Conservation (phyloP, 1,284 basidiomycete species). For the Boletus mariae region DNA sequence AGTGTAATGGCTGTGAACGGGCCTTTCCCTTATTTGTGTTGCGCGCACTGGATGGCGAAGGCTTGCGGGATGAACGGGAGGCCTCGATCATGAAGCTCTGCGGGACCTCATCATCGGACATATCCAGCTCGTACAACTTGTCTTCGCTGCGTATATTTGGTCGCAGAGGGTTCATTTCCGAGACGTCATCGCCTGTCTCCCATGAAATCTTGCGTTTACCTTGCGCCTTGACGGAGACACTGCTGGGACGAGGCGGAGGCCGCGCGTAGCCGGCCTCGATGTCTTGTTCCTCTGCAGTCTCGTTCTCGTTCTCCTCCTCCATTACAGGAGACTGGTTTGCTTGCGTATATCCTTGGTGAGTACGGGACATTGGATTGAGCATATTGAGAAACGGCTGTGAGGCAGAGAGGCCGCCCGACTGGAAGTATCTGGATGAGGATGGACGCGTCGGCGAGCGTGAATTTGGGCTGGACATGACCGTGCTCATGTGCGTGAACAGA, state of each 20-base stretch:
- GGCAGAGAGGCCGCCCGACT: slow-evolving; percentile 44
- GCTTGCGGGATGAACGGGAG: slow-evolving; percentile 32
- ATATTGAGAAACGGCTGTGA: slow-evolving; percentile 76
- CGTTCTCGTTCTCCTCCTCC: slow-evolving; percentile 54
- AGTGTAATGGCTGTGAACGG: slow-evolving; percentile 44
- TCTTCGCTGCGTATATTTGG: slow-evolving; percentile 68
- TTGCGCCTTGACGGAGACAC: slow-evolving; percentile 36
- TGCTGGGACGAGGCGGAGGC: slow-evolving; percentile 23
- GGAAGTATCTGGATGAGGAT: slow-evolving; percentile 21
- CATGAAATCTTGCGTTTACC: slow-evolving; percentile 54
- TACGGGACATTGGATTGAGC: slow-evolving; percentile 74
- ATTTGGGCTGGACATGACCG: slow-evolving; percentile 16
- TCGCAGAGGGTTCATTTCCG: slow-evolving; percentile 52
- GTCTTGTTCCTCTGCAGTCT: slow-evolving; percentile 44
- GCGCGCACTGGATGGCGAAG: slow-evolving; percentile 26
- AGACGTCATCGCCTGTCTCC: slow-evolving; percentile 43
- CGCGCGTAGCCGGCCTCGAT: slow-evolving; percentile 46
- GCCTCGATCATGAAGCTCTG: slow-evolving; percentile 81
- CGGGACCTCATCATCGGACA: slow-evolving; percentile 77
- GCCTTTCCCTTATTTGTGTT: slow-evolving; percentile 39
- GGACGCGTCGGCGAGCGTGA: slow-evolving; percentile 21
- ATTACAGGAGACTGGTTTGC: slow-evolving; percentile 64
- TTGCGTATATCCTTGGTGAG: slow-evolving; percentile 65
- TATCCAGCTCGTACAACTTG: slow-evolving; percentile 52
- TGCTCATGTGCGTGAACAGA: slow-evolving; percentile 3